Percentiles rank a stretch among this genome's conserved stretches.
These are phyloP conservation scores for Pezicula neosporulosa DNA, from an alignment of 2,329 filamentous ascomycete genomes.

Conservation along the genomic window DNA sequence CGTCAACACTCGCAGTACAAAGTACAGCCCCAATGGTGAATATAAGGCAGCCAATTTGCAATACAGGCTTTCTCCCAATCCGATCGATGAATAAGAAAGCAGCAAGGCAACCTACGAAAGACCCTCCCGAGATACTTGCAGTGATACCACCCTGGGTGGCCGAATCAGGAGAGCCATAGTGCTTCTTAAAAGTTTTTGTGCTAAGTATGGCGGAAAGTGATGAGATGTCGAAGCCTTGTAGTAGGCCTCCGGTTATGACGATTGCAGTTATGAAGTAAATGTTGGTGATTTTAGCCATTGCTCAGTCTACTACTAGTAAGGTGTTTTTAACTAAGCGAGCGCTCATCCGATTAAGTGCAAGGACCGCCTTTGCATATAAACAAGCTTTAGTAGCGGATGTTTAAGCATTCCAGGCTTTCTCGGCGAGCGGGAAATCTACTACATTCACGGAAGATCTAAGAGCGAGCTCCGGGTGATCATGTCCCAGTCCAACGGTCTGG, in stretches of 20 bases:
- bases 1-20: constrained; percentile 53
- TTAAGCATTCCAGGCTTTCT: too few species aligned
- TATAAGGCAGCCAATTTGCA: constrained; percentile 40
- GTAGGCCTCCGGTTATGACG: constrained; percentile 3
- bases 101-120: constrained; percentile 41
- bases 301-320: constrained; percentile 27
- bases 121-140: constrained; percentile 43
- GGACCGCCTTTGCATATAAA: too few species aligned
- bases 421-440: too few species aligned
- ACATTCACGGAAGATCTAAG: too few species aligned
- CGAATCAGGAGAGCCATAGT: constrained; percentile 42
- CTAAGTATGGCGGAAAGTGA: constrained; percentile 49
- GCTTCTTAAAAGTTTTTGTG: constrained; percentile 23
- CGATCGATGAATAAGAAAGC: constrained; percentile 40
- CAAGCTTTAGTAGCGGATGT: too few species aligned
- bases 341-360: too few species aligned
- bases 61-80: constrained; percentile 39
- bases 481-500: too few species aligned
- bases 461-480: too few species aligned
- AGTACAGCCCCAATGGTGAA: constrained; percentile 41
- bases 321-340: too few species aligned
- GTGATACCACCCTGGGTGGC: constrained; percentile 47
- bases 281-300: constrained; percentile 5
- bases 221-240: constrained; percentile 46
- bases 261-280: constrained; percentile 3